Percentiles rank a stretch among this genome's conserved stretches.
These are phyloP conservation scores for Colletotrichum coccodes DNA, from an alignment of 2,329 filamentous ascomycete genomes.

Conservation along the genomic window DNA sequence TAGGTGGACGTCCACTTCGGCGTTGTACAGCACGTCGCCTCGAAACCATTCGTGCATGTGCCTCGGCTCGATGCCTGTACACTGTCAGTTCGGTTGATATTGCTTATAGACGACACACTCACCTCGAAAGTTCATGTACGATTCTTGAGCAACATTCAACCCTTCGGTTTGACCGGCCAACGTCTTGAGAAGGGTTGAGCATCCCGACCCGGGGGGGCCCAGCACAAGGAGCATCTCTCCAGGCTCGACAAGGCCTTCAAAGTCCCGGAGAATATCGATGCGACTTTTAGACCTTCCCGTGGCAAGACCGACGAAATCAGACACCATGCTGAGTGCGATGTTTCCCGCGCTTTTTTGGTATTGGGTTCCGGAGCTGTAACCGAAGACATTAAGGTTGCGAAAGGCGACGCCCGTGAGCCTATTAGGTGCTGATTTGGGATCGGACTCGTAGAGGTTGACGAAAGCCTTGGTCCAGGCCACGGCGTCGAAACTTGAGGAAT, in stretches of 20 bases:
- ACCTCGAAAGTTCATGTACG: conserved; percentile 38
- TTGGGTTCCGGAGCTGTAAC: conserved; percentile 37
- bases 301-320: conserved; percentile 2
- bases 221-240: conserved; percentile 70
- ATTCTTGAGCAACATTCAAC: conserved; percentile 35
- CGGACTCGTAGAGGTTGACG: conserved; percentile 39
- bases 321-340: conserved; percentile 35
- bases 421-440: conserved; percentile 35
- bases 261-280: conserved; percentile 40
- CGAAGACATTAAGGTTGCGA: conserved; percentile 39
- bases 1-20: conserved; percentile 73
- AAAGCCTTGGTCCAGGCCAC: conserved; percentile 40
- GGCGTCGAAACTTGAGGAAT: conserved; percentile 39
- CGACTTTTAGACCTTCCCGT: conserved; percentile 13
- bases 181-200: conserved; percentile 76
- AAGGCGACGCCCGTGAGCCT: conserved; percentile 42
- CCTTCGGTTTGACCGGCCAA: conserved; percentile 35
- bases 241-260: conserved; percentile 44
- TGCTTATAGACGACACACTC: neutral
- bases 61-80: conserved; percentile 25
- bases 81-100: fast-evolving
- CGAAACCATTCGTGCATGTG: conserved; percentile 41
- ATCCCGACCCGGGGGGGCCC: conserved; percentile 66
- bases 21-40: conserved; percentile 76
- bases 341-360: conserved; percentile 39